phyloP scores from a whole-genome alignment of 176 grass and related monocot species.

The Puya raimondii region DNA sequence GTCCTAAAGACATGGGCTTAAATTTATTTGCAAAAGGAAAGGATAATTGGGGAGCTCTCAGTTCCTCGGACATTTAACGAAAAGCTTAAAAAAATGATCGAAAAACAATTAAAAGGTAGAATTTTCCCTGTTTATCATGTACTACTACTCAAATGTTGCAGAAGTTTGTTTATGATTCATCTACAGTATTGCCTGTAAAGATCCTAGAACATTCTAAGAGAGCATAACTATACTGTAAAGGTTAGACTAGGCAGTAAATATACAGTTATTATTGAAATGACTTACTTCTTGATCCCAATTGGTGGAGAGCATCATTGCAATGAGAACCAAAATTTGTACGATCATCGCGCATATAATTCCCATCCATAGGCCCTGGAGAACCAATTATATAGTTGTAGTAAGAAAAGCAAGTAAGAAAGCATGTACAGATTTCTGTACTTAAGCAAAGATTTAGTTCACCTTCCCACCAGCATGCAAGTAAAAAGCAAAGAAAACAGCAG shows the following conservation, averaged over 20 bases:
- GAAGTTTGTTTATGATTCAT: background rate
- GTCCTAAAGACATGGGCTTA: background rate
- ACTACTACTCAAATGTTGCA: background rate
- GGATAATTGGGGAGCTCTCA: background rate
- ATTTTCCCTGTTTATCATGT: background rate
- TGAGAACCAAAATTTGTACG: slow-evolving; percentile 55
- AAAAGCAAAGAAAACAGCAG: slow-evolving; percentile 70
- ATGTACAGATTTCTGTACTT: background rate
- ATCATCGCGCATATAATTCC: slow-evolving; percentile 78
- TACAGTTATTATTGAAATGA: background rate
- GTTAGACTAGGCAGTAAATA: background rate
- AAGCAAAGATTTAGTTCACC: slow-evolving; percentile 22
- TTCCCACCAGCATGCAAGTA: slow-evolving; percentile 59
- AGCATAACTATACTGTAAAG: background rate
- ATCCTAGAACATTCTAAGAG: no score
- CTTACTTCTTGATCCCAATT: slow-evolving; percentile 64
- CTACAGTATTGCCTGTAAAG: no score
- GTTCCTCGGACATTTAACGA: background rate
- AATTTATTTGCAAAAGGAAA: background rate
- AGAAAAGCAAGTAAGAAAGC: background rate
- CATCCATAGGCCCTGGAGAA: slow-evolving; percentile 69
- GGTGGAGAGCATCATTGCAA: slow-evolving; percentile 48
- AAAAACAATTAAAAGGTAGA: background rate
- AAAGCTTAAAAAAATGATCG: background rate
- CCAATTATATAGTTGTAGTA: background rate